Evolutionary conservation across 148 eudicot species (phyloP).

Genomic region (Fagopyrum homotropicum): DNA sequence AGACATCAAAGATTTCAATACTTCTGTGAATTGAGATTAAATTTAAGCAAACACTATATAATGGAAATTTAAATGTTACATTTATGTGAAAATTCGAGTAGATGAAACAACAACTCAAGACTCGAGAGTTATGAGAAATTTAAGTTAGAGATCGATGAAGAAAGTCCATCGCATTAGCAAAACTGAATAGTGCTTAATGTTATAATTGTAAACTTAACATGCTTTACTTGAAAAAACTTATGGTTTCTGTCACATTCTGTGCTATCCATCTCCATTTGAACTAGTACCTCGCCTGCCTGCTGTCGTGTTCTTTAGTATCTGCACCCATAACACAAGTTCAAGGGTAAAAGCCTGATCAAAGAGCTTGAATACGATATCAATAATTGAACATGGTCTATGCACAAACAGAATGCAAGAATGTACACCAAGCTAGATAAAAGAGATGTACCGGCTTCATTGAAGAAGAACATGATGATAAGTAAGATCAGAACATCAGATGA

Average conservation of each 20-base stretch:
- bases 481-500: neutral
- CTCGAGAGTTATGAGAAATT: neutral
- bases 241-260: neutral
- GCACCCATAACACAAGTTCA: neutral
- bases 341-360: neutral
- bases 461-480: neutral
- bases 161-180: neutral
- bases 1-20: no score
- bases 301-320: conserved; percentile 9
- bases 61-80: neutral
- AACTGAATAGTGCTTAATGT: neutral
- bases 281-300: conserved; percentile 9
- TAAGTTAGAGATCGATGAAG: neutral
- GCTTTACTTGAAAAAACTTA: neutral
- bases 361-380: neutral
- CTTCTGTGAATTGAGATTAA: neutral
- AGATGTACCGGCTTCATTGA: neutral
- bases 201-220: neutral
- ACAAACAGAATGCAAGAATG: neutral
- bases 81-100: neutral
- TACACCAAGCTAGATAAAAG: neutral
- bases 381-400: neutral
- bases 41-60: neutral
- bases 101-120: neutral
- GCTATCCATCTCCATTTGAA: conserved; percentile 7